These are phyloP conservation scores for Tubosaeta sp. DNA, from an alignment of 768 basidiomycete genomes.

Conservation along the genomic window DNA sequence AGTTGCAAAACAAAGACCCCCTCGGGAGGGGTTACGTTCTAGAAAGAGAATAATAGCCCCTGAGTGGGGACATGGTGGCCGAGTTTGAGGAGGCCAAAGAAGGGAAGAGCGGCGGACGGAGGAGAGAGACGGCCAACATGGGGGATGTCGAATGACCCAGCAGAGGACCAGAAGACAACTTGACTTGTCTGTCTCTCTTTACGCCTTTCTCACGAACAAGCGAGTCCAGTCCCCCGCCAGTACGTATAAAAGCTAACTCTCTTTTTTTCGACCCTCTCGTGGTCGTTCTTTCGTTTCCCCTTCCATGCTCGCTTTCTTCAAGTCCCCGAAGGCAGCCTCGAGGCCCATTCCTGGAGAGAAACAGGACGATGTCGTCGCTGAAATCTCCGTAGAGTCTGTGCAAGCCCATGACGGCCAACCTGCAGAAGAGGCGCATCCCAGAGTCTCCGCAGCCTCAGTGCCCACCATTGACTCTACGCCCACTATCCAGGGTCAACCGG, in stretches of 20 bases:
- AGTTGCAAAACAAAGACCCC: conserved; percentile 11
- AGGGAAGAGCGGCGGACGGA: background rate
- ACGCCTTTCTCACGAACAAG: conserved; percentile 27
- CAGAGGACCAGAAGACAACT: background rate
- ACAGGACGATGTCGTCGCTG: background rate
- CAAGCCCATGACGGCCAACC: conserved; percentile 2
- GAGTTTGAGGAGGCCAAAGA: background rate
- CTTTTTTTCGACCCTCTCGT: conserved; percentile 8
- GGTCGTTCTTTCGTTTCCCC: background rate
- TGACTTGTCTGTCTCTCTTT: background rate
- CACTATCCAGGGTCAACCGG: conserved; percentile 18
- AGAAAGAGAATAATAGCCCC: conserved; percentile 3
- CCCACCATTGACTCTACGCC: conserved; percentile 22
- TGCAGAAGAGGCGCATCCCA: conserved; percentile 2
- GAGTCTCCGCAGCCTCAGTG: conserved; percentile 18
- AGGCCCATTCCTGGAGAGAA: conserved; percentile 5
- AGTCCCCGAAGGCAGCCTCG: conserved; percentile 4
- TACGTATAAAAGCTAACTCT: conserved; percentile 24
- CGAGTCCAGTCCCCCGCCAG: conserved; percentile 8
- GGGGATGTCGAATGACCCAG: background rate
- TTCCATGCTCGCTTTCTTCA: conserved; percentile 27
- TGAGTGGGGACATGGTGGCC: conserved; percentile 4
- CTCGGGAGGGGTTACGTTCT: conserved; percentile 2
- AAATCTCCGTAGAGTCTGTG: background rate
- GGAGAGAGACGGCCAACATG: background rate